Evolutionary conservation across 1,139 yeast species (phyloP).

Genomic region (Ogataea hybrid): DNA sequence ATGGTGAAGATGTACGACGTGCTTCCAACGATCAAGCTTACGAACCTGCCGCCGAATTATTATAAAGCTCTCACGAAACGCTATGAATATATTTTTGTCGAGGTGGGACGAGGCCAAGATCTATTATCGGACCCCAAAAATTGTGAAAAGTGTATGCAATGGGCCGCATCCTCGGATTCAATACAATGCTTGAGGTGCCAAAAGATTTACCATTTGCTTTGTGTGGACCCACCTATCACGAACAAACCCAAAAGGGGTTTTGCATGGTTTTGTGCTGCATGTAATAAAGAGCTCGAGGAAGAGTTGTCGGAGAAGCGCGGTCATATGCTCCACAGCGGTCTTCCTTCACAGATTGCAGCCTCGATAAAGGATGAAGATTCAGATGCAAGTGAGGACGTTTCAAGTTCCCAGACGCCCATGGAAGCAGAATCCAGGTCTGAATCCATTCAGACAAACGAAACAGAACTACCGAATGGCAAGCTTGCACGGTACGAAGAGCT

Average conservation of each 20-base stretch:
- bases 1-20: slow-evolving; percentile 84
- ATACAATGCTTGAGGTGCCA: slow-evolving; percentile 82
- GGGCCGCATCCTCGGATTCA: slow-evolving; percentile 78
- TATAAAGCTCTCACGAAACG: slow-evolving; percentile 63
- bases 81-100: slow-evolving; percentile 74
- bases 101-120: slow-evolving; percentile 65
- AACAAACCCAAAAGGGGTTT: slow-evolving; percentile 85
- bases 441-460: slow-evolving; percentile 7
- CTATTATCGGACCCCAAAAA: slow-evolving; percentile 62
- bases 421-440: slow-evolving; percentile 9
- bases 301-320: slow-evolving; percentile 38
- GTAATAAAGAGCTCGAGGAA: slow-evolving; percentile 52
- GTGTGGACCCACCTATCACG: slow-evolving; percentile 81
- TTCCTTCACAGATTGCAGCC: slow-evolving; percentile 29
- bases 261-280: slow-evolving; percentile 89
- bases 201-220: slow-evolving; percentile 70
- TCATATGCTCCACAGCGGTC: slow-evolving; percentile 31
- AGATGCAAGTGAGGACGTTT: slow-evolving; percentile 15
- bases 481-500: slow-evolving; percentile 62
- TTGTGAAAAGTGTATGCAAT: slow-evolving; percentile 76
- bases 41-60: slow-evolving; percentile 59
- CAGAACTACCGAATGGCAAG: slow-evolving; percentile 10
- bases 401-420: slow-evolving; percentile 8
- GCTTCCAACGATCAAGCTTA: slow-evolving; percentile 54
- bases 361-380: slow-evolving; percentile 11